Base-by-base conservation (phyloP, 2,329 filamentous ascomycete species). In the Cordyceps javanica region DNA sequence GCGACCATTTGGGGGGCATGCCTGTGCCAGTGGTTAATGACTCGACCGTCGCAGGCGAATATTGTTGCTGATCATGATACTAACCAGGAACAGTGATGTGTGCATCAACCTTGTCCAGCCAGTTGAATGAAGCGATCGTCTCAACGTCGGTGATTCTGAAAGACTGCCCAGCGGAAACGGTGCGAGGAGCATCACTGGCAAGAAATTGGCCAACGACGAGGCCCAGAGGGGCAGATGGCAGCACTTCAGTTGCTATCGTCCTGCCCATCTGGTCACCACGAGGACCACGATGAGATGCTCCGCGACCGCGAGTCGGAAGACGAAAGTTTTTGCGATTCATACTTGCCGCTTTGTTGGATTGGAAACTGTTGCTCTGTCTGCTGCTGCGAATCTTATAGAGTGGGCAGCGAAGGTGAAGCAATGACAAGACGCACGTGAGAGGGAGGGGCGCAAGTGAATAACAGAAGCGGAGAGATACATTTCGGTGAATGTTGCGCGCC, bases 1-100 rank as follows among this genome's bases (percentile, higher is more conserved):
- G 79, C 1, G 75, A 76, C 79, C 80, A 83, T 13, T 64, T 66
- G 2, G 78, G 74, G 13, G 80, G 81, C 61, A 69, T 72, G n/a
- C 79, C 80, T 81, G 57, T 39, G 28, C 26, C 36, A 30, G 25
- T 44, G 52, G 49, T 61, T 41, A 63, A 60, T 42, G 38, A 30
- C 34, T 46, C 64, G n/a, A 62, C 69, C 72, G 34, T 53, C 25
- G 25, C 50, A 41, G 14, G 36, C 38, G 26, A 42, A 32, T 42
- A 26, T 32, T 53, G 38, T 42, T 53, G 26, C 34, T 51, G n/a
- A 53, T 42, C 9, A 53, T 53, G 38, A 41, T 42, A 50, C 65
- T 16, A 62, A 70, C 72, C 72, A 11, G 72, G 72, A 14, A 73
- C 55, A 23, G 69, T 23, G 14, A 75, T 69, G 0, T 64, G 62